Evolutionary conservation across 2,329 filamentous ascomycete species (phyloP), one percentile per base, ranked within the genome.

Genomic region (Clarireedia hainanense): DNA sequence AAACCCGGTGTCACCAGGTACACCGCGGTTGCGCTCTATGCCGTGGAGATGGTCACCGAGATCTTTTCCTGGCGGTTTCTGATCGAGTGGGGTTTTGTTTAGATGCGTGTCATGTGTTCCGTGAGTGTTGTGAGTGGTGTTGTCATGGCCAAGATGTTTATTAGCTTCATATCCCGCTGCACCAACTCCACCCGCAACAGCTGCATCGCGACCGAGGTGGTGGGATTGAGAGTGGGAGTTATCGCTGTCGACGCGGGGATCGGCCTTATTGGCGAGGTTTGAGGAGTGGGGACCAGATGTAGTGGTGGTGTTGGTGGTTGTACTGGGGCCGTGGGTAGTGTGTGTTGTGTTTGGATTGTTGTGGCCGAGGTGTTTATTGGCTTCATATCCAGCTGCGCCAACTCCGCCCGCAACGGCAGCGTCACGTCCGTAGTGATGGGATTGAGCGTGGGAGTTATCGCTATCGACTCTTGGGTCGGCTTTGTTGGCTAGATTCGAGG

Each of bases 401-500:
- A 59, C 36, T 24, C 58, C 60, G 15, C 39, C 55, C 23, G 36
- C 60, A 26, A 59, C 17, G 6, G 53, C 57, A 4, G 57, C 54
- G 45, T 61, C 58, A 23, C 58, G 34, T 36, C 60, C 62, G 48
- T 55, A 54, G 36, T 68, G 54, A 60, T 65, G 34, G 47, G 57
- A 14, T 55, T 58, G 53, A 17, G 9, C 17, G 40, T 50, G 58
- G 45, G 59, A 60, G 30, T 48, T 55, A 24, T 50, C 50, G 14
- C 45, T 47, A 56, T 74, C 67, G 6, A 73, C 69, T 46, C 69
- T 60, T 37, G 72, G 72, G 53, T 76, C 73, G 10, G 67, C 45
- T 57, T 70, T 72, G 61, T 76, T 75, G 34, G 67, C 66, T 12
- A 70, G 39, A 24, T 72, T 72, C 17, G 70, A 70, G 7, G 61